A percentile compares a stretch with the other conserved stretches of the same genome.
phyloP scores from a whole-genome alignment of 129 eudicot genomes.

The Artemisia annua region DNA sequence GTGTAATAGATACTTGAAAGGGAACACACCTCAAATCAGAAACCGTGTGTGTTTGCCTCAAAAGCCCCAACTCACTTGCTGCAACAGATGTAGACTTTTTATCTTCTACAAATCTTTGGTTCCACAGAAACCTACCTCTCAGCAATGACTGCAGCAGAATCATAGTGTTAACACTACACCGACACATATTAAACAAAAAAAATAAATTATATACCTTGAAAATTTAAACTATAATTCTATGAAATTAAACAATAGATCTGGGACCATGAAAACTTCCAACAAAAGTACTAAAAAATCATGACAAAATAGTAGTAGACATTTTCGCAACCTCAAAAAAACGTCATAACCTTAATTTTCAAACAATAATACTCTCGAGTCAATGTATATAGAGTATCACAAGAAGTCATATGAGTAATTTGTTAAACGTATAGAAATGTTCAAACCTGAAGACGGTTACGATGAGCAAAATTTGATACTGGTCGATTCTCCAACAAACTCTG shows the following conservation, averaged over 20 bases:
- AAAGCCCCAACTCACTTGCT: constrained; percentile 69
- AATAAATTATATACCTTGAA: no score
- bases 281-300: no score
- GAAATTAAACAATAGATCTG: no score
- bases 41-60: constrained; percentile 75
- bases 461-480: constrained; percentile 69
- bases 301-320: no score
- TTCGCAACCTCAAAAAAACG: no score
- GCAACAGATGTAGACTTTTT: constrained; percentile 54
- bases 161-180: constrained; percentile 6
- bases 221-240: no score
- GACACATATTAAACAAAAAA: no score
- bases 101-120: constrained; percentile 47
- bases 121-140: constrained; percentile 67
- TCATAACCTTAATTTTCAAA: no score
- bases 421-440: constrained; percentile 7
- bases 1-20: not conserved
- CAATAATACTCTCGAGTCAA: no score
- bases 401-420: not conserved
- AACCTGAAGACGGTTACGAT: constrained; percentile 94
- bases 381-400: not conserved
- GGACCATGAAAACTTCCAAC: no score
- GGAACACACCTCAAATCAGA: constrained; percentile 67
- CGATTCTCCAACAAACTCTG: constrained; percentile 45
- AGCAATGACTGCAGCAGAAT: constrained; percentile 52